Conservation (phyloP, 345 rosid species). For the Linum usitatissimum region DNA sequence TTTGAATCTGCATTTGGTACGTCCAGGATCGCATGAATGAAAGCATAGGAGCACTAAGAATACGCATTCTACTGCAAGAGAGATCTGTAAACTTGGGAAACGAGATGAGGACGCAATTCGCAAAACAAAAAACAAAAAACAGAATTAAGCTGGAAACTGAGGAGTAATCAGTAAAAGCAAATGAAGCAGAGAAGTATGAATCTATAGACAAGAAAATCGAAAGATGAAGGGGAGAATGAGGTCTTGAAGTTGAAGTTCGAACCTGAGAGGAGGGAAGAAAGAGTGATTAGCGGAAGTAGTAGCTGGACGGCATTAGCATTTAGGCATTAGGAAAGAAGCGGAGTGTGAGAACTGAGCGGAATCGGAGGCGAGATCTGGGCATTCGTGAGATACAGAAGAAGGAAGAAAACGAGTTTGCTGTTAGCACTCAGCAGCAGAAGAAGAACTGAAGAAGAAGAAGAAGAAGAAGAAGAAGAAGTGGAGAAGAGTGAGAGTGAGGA, state of each 20-base stretch:
- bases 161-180: neutral
- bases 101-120: neutral
- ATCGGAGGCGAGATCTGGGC: neutral
- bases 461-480: too few species aligned
- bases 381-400: neutral
- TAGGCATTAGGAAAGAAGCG: neutral
- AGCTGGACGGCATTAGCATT: neutral
- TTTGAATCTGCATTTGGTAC: neutral
- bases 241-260: neutral
- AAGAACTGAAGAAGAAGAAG: too few species aligned
- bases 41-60: neutral
- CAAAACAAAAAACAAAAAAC: neutral
- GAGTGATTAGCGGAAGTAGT: neutral
- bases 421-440: too few species aligned
- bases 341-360: neutral
- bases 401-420: neutral
- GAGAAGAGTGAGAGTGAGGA: too few species aligned
- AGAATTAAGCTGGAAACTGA: neutral
- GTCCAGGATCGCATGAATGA: neutral
- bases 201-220: too few species aligned
- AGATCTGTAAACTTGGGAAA: neutral
- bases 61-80: neutral
- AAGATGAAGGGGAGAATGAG: neutral
- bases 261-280: neutral
- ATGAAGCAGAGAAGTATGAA: neutral